A percentile compares a stretch with the other conserved stretches of the same genome.
Conservation (phyloP, 192 early-diverging fungal species). For the Coemansia sp. region DNA sequence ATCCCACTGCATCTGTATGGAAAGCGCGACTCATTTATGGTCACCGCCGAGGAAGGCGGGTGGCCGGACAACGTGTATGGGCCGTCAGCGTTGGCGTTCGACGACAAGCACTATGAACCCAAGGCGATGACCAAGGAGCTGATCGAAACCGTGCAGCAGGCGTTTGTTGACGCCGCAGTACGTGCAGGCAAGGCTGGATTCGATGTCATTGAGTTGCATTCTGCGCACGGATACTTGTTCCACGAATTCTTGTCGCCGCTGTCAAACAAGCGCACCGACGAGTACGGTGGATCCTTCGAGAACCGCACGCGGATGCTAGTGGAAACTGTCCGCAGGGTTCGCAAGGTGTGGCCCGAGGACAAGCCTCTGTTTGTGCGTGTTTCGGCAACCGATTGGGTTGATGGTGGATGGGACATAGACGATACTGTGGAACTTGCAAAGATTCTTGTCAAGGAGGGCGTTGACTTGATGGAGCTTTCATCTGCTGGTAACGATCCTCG, state of each 20-base stretch:
- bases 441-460: conserved; percentile 62
- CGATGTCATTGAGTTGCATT: conserved; percentile 86
- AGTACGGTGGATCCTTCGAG: conserved; percentile 89
- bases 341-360: conserved; percentile 70
- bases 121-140: conserved; percentile 64
- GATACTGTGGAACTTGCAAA: conserved; percentile 67
- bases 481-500: conserved; percentile 66
- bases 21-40: conserved; percentile 4
- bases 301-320: conserved; percentile 79
- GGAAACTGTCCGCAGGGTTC: conserved; percentile 64
- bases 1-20: conserved; percentile 20
- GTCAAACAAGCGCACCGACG: conserved; percentile 83
- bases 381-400: conserved; percentile 72
- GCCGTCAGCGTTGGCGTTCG: conserved; percentile 59
- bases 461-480: conserved; percentile 84
- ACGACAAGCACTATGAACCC: conserved; percentile 18
- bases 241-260: conserved; percentile 79
- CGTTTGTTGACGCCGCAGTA: conserved; percentile 67
- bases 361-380: conserved; percentile 85
- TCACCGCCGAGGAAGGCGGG: conserved; percentile 53
- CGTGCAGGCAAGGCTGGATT: conserved; percentile 80
- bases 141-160: conserved; percentile 62
- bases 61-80: conserved; percentile 74
- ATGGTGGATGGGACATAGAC: conserved; percentile 68
- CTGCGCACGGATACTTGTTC: conserved; percentile 88